Evolutionary conservation across 495 filamentous ascomycete species (phyloP), one percentile per base, ranked within the genome.

Genomic region (Xylaria palmicola): DNA sequence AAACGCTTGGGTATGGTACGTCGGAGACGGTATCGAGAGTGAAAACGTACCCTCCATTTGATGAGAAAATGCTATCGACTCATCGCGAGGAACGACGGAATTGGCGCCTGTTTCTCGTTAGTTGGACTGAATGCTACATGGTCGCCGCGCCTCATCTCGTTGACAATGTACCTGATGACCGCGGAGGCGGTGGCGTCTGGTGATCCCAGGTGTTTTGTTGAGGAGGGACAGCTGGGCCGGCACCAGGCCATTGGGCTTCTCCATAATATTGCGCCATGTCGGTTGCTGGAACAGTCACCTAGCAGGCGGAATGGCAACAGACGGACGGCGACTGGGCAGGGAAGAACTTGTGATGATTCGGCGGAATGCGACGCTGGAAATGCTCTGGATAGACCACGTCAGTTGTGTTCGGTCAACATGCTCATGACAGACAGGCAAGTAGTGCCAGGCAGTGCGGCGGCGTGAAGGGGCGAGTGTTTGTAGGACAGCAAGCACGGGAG

Each of bases 31-130:
- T 24, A 22, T 39, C 20, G 6, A 22, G 15, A 10, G 19, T 43
- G 13, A n/a, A 39, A 55, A 85, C 87, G 67, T 90, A 97, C 92
- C 92, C 81, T 97, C 93, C 74, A 97, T 85, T 77, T 98, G 93
- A 65, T 90, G 86, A 59, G 84, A 79, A 73, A 98, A 98, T 52
- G 93, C 93, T 56, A 85, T 76, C 44, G 83, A 74, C 43, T 96
- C 92, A 63, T 94, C 89, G 58, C 86, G 85, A 62, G 91, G 89
- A 69, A 87, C 85, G 62, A 85, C 81, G 32, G 88, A 91, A 79
- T 83, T 90, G 60, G 91, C 86, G 72, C 91, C 89, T 94, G 72
- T 62, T 58, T 62, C 26, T 55, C 67, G 72, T 71, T 40, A 61
- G 59, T 48, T 19, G 12, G 20, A 20, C n/a, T 39, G 4, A 49